Percentiles rank a stretch among this genome's conserved stretches.
Conservation (phyloP, 75 land plant genomes). For the Pinus albicaulis region DNA sequence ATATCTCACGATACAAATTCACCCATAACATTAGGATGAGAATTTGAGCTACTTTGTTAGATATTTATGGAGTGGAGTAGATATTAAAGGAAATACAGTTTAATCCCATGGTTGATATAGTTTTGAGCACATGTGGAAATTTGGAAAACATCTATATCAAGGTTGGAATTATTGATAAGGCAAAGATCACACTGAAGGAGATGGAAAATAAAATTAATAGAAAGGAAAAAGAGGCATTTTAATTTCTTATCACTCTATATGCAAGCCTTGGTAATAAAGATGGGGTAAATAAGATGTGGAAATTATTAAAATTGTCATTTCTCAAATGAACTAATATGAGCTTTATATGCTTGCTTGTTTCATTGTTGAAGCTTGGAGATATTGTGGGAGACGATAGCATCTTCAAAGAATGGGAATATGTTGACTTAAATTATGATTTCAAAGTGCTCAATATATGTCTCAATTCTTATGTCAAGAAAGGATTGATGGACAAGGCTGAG, state of each 20-base stretch:
- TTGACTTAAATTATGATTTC: conserved; percentile 40
- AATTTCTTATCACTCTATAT: conserved; percentile 45
- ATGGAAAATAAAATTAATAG: conserved; percentile 41
- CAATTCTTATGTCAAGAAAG: conserved; percentile 35
- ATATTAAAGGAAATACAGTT: conserved; percentile 48
- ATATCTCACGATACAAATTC: conserved; percentile 48
- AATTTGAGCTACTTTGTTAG: conserved; percentile 47
- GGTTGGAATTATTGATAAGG: conserved; percentile 34
- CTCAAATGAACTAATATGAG: conserved; percentile 42
- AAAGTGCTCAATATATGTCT: conserved; percentile 43
- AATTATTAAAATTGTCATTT: conserved; percentile 31
- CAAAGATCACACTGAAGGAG: conserved; percentile 33
- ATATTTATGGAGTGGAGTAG: conserved; percentile 49
- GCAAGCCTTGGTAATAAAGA: conserved; percentile 35
- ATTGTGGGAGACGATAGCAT: conserved; percentile 49
- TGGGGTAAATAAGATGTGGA: conserved; percentile 51
- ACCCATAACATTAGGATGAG: conserved; percentile 66
- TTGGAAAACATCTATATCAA: conserved; percentile 52
- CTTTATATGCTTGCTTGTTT: conserved; percentile 36
- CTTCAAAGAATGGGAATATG: conserved; percentile 53
- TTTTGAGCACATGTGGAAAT: conserved; percentile 48
- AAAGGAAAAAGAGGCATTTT: conserved; percentile 27
- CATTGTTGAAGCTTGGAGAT: conserved; percentile 50
- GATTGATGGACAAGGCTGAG: conserved; percentile 45
- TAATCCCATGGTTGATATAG: conserved; percentile 35